Evolutionary conservation across 2,329 filamentous ascomycete genomes (phyloP), one percentile per base, ranked within the genome.

Genomic region (Pezicula carpinea): DNA sequence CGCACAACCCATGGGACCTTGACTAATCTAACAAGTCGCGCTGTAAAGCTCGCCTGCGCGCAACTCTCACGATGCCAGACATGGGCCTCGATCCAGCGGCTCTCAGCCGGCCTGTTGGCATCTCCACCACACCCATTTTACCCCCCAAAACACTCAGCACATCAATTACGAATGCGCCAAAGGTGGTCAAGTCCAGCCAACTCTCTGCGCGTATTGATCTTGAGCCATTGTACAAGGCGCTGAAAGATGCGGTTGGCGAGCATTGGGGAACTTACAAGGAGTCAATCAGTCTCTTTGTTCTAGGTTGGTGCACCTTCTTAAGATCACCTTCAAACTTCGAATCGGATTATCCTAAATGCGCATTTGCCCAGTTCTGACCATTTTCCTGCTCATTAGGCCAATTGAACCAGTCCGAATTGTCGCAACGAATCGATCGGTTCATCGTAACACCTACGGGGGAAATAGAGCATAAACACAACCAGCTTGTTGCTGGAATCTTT

Each of bases 71-170:
- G 55, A 85, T 85, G 81, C 80, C 81, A 59, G 82, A 85, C 69
- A 85, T 85, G 60, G 80, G 83, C 67, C 83, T 83, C 69, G 82
- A 85, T 71, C 82, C 82, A 61, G 80, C 82, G 70, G 80, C 82
- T 54, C 67, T 85, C 59, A 83, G 80, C 72, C 79, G 80, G 60
- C 77, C 79, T 52, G 68, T 79, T 40, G 65, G 76, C 63, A 75
- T 69, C 64, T 71, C 82, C 46, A 72, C 78, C 39, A 83, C 80
- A 5, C 79, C 82, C 50, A 71, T 80, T 34, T 66, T 84, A 48
- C 67, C 77, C 49, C 72, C 69, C 38, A 83, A 83, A 62, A 70
- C 77, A 43, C 73, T 83, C 55, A 74, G 74, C 38, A 71, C 78
- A 46, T 73, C 76, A 33, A 69, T 73, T 2, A 67, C 75, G 2